Evolutionary conservation across 2,329 filamentous ascomycete species (phyloP).

Genomic region (Beauveria sp.): DNA sequence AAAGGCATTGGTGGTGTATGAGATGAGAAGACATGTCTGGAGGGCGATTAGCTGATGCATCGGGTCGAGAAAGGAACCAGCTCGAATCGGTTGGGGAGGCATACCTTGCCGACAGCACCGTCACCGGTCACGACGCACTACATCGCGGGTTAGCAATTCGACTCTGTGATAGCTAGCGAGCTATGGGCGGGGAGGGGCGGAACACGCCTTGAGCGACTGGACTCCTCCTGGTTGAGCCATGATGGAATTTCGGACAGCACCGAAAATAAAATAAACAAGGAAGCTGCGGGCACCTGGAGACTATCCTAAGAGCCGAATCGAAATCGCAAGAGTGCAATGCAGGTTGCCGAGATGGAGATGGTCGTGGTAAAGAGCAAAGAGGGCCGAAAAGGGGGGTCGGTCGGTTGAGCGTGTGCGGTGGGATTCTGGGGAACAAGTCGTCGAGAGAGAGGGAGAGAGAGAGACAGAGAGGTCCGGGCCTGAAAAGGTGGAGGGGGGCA

Average conservation of each 20-base stretch:
- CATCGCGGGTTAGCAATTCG: constrained; percentile 27
- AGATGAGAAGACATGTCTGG: constrained; percentile 97
- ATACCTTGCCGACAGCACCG: constrained; percentile 95
- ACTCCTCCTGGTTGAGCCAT: constrained; percentile 79
- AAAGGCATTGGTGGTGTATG: constrained; percentile 98
- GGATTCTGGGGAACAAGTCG: not conserved
- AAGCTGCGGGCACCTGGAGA: not conserved
- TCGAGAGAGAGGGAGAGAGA: not conserved
- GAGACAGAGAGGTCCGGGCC: not conserved
- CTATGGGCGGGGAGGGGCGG: constrained; percentile 1
- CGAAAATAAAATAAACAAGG: not conserved
- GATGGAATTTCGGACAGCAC: constrained; percentile 24
- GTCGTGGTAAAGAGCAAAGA: not conserved
- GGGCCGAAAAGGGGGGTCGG: constrained; percentile 1
- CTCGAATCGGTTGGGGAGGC: constrained; percentile 13
- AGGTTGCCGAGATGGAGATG: not conserved
- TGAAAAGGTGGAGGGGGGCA: not conserved
- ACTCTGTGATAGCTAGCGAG: constrained; percentile 23
- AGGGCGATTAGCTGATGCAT: constrained; percentile 20
- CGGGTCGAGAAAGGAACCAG: not conserved
- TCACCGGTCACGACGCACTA: constrained; percentile 98
- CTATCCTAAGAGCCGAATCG: not conserved
- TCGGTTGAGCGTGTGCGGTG: not conserved
- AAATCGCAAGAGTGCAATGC: not conserved
- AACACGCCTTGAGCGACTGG: constrained; percentile 79